Conservation (phyloP, 805 yeast genomes). For the Saccharomycopsis oosterbeekiorum region DNA sequence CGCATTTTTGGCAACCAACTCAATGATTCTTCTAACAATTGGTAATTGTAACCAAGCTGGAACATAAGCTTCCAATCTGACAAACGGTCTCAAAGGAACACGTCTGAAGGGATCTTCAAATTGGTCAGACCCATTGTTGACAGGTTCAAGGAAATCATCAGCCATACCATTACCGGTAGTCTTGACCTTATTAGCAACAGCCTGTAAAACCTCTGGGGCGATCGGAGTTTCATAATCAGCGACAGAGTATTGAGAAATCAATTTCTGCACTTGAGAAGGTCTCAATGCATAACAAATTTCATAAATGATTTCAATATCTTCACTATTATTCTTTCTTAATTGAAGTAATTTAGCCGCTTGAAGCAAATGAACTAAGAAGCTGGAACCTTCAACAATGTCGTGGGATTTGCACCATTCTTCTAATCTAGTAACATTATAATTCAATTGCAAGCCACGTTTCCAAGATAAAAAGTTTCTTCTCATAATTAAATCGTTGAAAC, state of each 20-base stretch:
- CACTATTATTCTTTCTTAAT: constrained; percentile 78
- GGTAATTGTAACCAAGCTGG: constrained; percentile 94
- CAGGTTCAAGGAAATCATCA: constrained; percentile 59
- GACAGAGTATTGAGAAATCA: constrained; percentile 77
- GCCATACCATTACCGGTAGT: constrained; percentile 32
- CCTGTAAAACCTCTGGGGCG: constrained; percentile 67
- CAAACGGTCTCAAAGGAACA: constrained; percentile 65
- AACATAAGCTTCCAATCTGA: constrained; percentile 79
- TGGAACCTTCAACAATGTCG: constrained; percentile 78
- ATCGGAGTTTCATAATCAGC: constrained; percentile 95
- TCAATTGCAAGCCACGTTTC: constrained; percentile 96
- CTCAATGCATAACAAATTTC: constrained; percentile 91
- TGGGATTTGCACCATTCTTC: constrained; percentile 98
- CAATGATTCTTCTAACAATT: constrained; percentile 77
- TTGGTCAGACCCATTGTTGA: constrained; percentile 54
- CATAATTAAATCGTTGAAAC: constrained; percentile 93
- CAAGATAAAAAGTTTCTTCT: constrained; percentile 89
- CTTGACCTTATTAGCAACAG: constrained; percentile 73
- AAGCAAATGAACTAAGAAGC: constrained; percentile 72
- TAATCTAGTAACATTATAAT: constrained; percentile 89
- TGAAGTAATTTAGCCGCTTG: constrained; percentile 93
- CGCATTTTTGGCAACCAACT: constrained; percentile 77
- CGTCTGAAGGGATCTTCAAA: constrained; percentile 77
- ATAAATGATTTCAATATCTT: constrained; percentile 83
- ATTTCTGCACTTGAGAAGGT: constrained; percentile 91